Conservation (phyloP, 148 eudicot species). For the Silene uniflora region DNA sequence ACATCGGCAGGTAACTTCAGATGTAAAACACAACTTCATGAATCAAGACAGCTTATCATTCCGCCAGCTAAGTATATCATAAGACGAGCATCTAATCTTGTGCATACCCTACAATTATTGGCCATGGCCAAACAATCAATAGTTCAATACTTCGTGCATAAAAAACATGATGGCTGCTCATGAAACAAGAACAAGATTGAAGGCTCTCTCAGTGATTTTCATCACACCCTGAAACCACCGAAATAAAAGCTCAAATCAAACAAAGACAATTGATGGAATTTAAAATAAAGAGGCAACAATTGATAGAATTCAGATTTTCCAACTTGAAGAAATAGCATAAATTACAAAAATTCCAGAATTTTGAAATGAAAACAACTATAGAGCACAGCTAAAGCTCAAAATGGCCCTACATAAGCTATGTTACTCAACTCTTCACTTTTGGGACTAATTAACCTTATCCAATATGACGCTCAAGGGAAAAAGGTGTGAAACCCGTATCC, state of each 20-base stretch:
- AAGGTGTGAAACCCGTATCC: too few species aligned
- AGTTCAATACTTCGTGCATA: slow-evolving; percentile 31
- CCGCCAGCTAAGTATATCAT: slow-evolving; percentile 98
- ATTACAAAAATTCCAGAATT: background rate
- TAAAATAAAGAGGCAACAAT: background rate
- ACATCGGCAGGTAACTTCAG: slow-evolving; percentile 88
- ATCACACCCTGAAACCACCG: slow-evolving; percentile 73
- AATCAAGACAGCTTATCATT: slow-evolving; percentile 78
- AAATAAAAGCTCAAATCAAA: background rate
- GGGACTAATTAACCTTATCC: too few species aligned
- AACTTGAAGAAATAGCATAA: background rate
- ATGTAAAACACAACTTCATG: slow-evolving; percentile 71
- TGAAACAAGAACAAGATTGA: slow-evolving; percentile 24
- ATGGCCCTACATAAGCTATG: background rate
- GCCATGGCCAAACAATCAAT: slow-evolving; percentile 90
- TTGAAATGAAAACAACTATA: background rate
- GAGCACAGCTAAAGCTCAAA: background rate
- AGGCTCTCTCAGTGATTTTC: slow-evolving; percentile 24
- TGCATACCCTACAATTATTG: slow-evolving; percentile 94
- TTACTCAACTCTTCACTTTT: too few species aligned
- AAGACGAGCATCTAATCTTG: slow-evolving; percentile 89
- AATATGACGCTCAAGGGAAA: too few species aligned
- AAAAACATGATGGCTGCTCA: slow-evolving; percentile 32
- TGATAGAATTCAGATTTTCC: background rate
- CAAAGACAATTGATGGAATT: background rate